Percentiles rank a stretch among this genome's conserved stretches.
Conservation (phyloP, 257 asterid species). For the Linaria vulgaris region DNA sequence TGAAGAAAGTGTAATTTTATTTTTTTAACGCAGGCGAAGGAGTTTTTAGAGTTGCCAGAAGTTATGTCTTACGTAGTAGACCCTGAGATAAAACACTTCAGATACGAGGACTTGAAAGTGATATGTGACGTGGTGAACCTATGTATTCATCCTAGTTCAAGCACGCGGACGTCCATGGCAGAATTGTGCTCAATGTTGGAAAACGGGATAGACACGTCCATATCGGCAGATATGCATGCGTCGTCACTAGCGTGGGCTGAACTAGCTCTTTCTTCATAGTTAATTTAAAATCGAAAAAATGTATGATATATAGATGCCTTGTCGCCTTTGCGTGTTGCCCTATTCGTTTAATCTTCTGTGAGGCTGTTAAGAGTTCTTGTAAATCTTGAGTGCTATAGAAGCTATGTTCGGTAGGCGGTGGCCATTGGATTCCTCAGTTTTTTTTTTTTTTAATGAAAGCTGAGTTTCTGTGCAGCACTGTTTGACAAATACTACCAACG, state of each 20-base stretch:
- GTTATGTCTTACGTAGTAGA: constrained; percentile 70
- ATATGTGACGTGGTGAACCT: constrained; percentile 67
- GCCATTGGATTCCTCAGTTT: constrained; percentile 13
- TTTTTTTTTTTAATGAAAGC: too few species aligned
- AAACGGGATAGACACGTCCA: constrained; percentile 62
- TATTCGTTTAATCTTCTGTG: not conserved
- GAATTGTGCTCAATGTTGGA: constrained; percentile 71
- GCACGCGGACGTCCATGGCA: constrained; percentile 48
- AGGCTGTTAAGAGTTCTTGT: constrained; percentile 34
- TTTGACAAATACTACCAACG: too few species aligned
- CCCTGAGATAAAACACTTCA: constrained; percentile 75
- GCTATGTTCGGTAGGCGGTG: constrained; percentile 13
- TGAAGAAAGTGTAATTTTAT: too few species aligned
- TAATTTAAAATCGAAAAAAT: constrained; percentile 36
- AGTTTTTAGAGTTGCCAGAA: constrained; percentile 67
- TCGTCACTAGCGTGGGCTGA: constrained; percentile 94
- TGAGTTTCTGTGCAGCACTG: too few species aligned
- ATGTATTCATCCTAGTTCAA: constrained; percentile 51
- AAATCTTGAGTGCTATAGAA: constrained; percentile 32
- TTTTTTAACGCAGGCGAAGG: constrained; percentile 64
- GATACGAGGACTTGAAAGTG: constrained; percentile 68
- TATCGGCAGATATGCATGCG: constrained; percentile 63
- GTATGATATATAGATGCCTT: constrained; percentile 1
- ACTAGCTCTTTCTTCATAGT: constrained; percentile 77
- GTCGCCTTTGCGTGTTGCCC: constrained; percentile 11